Conservation (phyloP, 2,329 filamentous ascomycete species). For the Tothia fuscella region DNA sequence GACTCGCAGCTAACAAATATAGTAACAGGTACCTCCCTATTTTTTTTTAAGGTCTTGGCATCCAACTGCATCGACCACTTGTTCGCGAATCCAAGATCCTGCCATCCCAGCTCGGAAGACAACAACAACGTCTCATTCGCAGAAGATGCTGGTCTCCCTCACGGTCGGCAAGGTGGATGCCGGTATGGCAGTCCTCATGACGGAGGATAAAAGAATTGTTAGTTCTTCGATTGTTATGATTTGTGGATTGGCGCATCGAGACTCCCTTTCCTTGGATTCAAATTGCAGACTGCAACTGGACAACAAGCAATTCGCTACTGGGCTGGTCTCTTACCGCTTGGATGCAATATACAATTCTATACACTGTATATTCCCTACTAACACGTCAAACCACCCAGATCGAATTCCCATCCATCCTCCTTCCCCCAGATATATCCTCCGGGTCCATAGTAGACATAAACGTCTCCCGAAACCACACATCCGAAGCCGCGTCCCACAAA, state of each 20-base stretch:
- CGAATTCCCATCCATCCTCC: constrained; percentile 94
- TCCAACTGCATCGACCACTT: no score
- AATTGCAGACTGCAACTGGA: constrained; percentile 12
- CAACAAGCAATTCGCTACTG: constrained; percentile 13
- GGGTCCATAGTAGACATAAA: constrained; percentile 98
- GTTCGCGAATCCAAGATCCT: no score
- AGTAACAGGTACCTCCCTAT: no score
- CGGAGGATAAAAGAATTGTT: constrained; percentile 93
- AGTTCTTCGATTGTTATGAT: constrained; percentile 24
- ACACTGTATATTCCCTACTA: not conserved
- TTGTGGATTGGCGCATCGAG: no score
- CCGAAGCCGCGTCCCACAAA: constrained; percentile 62
- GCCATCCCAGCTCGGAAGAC: no score
- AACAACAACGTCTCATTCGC: no score
- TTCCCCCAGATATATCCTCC: constrained; percentile 87
- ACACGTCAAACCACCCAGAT: constrained; percentile 48
- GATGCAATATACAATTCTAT: no score
- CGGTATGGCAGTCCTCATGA: constrained; percentile 91
- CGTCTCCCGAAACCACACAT: constrained; percentile 71
- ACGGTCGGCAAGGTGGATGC: constrained; percentile 99
- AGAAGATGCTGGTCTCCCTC: constrained; percentile 82
- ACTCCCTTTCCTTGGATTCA: constrained; percentile 13
- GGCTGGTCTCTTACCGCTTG: no score
- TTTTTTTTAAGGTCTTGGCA: no score
- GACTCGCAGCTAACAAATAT: no score